Conservation (phyloP, 2,329 filamentous ascomycete species). For the Apiospora rasikravindrae region DNA sequence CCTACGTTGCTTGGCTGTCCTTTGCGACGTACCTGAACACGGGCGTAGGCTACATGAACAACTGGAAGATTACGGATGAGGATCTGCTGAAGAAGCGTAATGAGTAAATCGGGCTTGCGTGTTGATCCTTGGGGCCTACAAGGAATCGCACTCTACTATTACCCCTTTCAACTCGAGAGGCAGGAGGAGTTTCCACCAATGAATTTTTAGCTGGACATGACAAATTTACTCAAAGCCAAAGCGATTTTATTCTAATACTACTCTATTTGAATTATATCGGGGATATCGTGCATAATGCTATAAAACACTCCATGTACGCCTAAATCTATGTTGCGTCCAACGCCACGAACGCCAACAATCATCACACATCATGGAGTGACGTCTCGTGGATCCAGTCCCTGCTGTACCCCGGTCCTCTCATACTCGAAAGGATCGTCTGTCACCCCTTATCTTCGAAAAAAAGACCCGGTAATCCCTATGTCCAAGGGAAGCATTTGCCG, state of each 20-base stretch:
- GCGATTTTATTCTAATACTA: not conserved
- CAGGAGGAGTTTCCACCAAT: not conserved
- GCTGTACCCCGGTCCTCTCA: not conserved
- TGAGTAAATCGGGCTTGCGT: not conserved
- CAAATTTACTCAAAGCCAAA: not conserved
- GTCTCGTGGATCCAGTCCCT: not conserved
- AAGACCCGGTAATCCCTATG: not conserved
- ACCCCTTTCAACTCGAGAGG: not conserved
- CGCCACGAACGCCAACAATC: constrained; percentile 36
- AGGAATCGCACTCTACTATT: too few relatives aligned
- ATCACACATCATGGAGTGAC: constrained; percentile 6
- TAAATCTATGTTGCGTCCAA: constrained; percentile 32
- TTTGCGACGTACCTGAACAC: constrained; percentile 87
- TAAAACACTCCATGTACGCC: not conserved
- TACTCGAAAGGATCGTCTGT: not conserved
- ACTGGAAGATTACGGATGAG: constrained; percentile 61
- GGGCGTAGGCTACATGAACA: constrained; percentile 70
- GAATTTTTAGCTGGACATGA: not conserved
- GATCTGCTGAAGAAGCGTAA: constrained; percentile 34
- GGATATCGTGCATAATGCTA: not conserved
- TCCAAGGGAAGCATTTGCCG: not conserved
- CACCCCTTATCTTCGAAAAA: not conserved
- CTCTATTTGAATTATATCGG: not conserved
- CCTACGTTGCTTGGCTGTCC: constrained; percentile 84
- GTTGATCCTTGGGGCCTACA: not conserved